These are phyloP conservation scores for Moesziomyces aphidis DNA, from an alignment of 1,284 basidiomycete genomes.

Conservation along the genomic window DNA sequence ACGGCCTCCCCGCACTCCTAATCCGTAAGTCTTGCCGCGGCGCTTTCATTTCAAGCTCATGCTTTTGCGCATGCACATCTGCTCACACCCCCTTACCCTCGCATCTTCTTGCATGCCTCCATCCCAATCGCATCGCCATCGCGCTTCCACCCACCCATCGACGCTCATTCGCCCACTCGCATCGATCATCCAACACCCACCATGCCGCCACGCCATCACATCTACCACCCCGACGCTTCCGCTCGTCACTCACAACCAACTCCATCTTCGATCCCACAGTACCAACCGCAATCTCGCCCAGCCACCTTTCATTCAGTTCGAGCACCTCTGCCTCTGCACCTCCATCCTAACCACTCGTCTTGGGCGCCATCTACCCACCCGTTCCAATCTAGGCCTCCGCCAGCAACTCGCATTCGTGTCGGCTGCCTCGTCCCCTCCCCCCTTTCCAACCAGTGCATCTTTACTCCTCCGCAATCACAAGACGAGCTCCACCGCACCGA, in stretches of 20 bases:
- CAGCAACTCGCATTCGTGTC: conserved; percentile 5
- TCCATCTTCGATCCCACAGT: conserved; percentile 9
- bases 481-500: conserved; percentile 5
- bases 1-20: not conserved
- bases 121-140: not conserved
- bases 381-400: conserved; percentile 1
- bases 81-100: not conserved
- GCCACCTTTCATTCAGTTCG: not conserved
- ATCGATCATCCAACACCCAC: not conserved
- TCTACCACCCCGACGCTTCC: conserved; percentile 1
- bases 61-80: not conserved
- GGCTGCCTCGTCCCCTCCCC: conserved; percentile 24
- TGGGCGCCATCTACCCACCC: conserved; percentile 2
- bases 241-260: conserved; percentile 24
- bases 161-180: not conserved
- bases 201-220: not conserved
- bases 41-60: not conserved
- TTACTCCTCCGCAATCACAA: not conserved
- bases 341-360: conserved; percentile 20
- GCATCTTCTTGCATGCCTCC: not conserved
- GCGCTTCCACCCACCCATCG: not conserved
- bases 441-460: conserved; percentile 21
- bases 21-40: not conserved
- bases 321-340: not conserved
- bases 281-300: not conserved